These are phyloP conservation scores for Apiospora koreana DNA, from an alignment of 2,329 filamentous ascomycete species.

Conservation along the genomic window DNA sequence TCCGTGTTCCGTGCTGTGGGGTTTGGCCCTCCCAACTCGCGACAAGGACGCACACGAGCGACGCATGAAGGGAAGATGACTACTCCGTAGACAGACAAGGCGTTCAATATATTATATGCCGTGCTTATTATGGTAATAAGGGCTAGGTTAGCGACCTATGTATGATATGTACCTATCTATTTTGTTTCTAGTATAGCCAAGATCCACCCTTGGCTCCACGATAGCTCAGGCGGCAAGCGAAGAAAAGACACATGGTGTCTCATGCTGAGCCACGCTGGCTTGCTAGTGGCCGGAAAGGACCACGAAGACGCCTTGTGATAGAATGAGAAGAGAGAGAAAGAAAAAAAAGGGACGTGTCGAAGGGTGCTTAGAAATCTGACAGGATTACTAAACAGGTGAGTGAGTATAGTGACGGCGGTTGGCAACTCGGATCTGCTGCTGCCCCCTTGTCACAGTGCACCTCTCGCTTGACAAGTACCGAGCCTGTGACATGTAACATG, in stretches of 20 bases:
- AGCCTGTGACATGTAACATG: no score
- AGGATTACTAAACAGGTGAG: no score
- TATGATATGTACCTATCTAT: not conserved
- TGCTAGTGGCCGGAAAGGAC: not conserved
- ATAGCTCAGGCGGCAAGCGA: not conserved
- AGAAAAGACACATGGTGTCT: not conserved
- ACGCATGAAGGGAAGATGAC: not conserved
- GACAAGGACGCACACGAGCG: not conserved
- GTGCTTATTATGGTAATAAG: not conserved
- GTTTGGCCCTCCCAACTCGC: not conserved
- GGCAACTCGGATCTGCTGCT: no score
- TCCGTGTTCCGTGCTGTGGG: not conserved
- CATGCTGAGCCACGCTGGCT: not conserved
- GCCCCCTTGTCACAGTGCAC: no score
- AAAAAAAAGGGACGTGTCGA: no score
- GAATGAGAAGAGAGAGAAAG: no score
- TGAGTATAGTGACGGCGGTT: no score
- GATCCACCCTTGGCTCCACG: constrained; percentile 2
- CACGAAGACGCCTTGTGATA: not conserved
- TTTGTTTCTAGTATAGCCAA: not conserved
- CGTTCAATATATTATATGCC: no score
- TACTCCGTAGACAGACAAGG: not conserved
- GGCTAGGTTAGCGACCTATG: not conserved
- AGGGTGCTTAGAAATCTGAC: no score
- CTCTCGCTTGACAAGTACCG: no score